These are phyloP conservation scores for Alternaria sp. DNA, from an alignment of 2,329 filamentous ascomycete genomes.

Conservation along the genomic window DNA sequence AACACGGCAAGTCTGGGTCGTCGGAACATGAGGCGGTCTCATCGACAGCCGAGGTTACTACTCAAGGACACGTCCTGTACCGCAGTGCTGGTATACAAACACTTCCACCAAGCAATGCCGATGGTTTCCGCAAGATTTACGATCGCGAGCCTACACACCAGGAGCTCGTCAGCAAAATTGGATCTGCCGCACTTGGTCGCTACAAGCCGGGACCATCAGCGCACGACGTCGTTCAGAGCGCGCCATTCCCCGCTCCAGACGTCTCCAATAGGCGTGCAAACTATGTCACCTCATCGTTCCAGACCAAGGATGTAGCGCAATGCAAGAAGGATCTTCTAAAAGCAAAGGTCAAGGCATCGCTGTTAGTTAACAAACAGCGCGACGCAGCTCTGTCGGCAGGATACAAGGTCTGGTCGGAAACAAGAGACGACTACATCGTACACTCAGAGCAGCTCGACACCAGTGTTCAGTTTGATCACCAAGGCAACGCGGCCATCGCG, in stretches of 20 bases:
- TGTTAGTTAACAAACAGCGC: slow-evolving; percentile 14
- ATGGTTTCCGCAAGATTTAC: slow-evolving; percentile 13
- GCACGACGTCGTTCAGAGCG: slow-evolving; percentile 8
- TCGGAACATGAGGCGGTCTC: not conserved
- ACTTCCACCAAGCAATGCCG: slow-evolving; percentile 7
- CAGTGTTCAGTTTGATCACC: slow-evolving; percentile 5
- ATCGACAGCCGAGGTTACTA: not conserved
- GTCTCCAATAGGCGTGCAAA: not conserved
- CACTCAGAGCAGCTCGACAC: slow-evolving; percentile 19
- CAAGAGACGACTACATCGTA: slow-evolving; percentile 10
- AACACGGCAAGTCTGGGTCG: not conserved
- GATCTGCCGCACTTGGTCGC: slow-evolving; percentile 15
- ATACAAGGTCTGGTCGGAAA: slow-evolving; percentile 13
- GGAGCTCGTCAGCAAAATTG: slow-evolving; percentile 10
- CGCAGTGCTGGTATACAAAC: slow-evolving; percentile 23
- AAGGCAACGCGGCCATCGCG: slow-evolving; percentile 6
- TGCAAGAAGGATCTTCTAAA: slow-evolving; percentile 9
- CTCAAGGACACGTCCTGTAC: slow-evolving; percentile 6
- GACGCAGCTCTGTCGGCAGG: slow-evolving; percentile 9
- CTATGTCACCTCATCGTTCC: slow-evolving; percentile 18
- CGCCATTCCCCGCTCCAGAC: not conserved
- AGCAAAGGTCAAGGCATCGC: slow-evolving; percentile 20
- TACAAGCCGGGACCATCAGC: not conserved
- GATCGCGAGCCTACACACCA: slow-evolving; percentile 10
- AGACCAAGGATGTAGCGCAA: slow-evolving; percentile 6